A percentile compares a stretch with the other conserved stretches of the same genome.
Evolutionary conservation across 75 land plant genomes (phyloP).

Genomic region (Azolla pinnata): DNA sequence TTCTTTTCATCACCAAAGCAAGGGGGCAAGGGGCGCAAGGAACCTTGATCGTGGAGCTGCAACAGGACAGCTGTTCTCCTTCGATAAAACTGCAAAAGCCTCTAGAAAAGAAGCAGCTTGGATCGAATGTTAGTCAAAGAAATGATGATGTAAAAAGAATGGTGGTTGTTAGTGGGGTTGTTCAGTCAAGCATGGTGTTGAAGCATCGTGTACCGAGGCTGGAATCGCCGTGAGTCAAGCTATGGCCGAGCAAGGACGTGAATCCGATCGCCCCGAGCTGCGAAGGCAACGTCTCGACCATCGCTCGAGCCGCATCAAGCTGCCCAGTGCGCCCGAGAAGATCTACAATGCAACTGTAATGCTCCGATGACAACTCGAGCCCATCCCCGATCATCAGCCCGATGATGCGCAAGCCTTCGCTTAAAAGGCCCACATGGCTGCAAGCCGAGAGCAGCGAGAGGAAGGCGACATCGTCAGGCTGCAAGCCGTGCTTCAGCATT

Average conservation of each 20-base stretch:
- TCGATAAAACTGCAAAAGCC: too few species aligned
- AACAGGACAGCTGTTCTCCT: too few species aligned
- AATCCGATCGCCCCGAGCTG: not conserved
- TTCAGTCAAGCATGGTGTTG: too few species aligned
- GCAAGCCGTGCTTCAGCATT: not conserved
- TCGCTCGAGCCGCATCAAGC: constrained; percentile 15
- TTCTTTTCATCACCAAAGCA: too few species aligned
- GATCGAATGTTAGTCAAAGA: too few species aligned
- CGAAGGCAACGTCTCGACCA: not conserved
- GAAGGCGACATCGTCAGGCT: not conserved
- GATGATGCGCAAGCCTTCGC: constrained; percentile 22
- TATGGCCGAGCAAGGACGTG: not conserved
- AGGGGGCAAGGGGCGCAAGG: too few species aligned
- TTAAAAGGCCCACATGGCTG: constrained; percentile 30
- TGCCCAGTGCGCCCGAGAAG: constrained; percentile 25
- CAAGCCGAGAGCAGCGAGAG: constrained; percentile 13
- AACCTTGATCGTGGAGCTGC: too few species aligned
- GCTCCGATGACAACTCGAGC: constrained; percentile 20
- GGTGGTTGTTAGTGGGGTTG: too few species aligned
- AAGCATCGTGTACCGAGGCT: not conserved
- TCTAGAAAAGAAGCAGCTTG: too few species aligned
- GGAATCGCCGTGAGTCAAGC: not conserved
- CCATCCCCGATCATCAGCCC: constrained; percentile 18
- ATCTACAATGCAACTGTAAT: constrained; percentile 33
- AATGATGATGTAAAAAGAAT: too few species aligned